phyloP scores from a whole-genome alignment of 345 rosid genomes.

The Camelina hispida region DNA sequence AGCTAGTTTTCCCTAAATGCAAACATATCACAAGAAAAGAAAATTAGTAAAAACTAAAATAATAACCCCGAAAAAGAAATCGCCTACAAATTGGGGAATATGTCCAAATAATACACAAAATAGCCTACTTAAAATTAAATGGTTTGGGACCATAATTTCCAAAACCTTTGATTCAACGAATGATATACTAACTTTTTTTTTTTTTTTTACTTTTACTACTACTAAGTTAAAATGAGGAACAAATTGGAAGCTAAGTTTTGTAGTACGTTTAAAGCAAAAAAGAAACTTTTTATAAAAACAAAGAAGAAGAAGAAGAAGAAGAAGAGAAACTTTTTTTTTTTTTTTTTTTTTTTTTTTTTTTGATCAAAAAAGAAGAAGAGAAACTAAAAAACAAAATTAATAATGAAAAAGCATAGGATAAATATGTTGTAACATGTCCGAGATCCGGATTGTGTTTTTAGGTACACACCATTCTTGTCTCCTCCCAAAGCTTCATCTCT shows the following conservation, averaged over 20 bases:
- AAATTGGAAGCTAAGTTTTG: constrained; percentile 12
- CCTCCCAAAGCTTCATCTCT: constrained; percentile 46
- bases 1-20: constrained; percentile 28
- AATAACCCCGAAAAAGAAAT: constrained; percentile 5
- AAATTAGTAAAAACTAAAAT: background rate
- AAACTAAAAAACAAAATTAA: constrained; percentile 25
- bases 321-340: too few relatives aligned
- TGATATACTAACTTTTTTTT: background rate
- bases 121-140: constrained; percentile 21
- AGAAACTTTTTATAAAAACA: background rate
- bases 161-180: background rate
- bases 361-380: too few relatives aligned
- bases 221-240: background rate
- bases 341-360: too few relatives aligned
- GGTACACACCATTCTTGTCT: constrained; percentile 45
- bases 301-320: constrained; percentile 4
- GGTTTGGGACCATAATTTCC: constrained; percentile 20
- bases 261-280: constrained; percentile 5
- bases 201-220: background rate
- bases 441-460: constrained; percentile 47
- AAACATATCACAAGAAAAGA: constrained; percentile 10
- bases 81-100: constrained; percentile 20
- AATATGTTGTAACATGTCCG: constrained; percentile 52
- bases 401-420: constrained; percentile 36
- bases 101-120: constrained; percentile 25